Evolutionary conservation across 106 monocot species (phyloP), one percentile per base, ranked within the genome.

Genomic region (Dendrobium nobile): DNA sequence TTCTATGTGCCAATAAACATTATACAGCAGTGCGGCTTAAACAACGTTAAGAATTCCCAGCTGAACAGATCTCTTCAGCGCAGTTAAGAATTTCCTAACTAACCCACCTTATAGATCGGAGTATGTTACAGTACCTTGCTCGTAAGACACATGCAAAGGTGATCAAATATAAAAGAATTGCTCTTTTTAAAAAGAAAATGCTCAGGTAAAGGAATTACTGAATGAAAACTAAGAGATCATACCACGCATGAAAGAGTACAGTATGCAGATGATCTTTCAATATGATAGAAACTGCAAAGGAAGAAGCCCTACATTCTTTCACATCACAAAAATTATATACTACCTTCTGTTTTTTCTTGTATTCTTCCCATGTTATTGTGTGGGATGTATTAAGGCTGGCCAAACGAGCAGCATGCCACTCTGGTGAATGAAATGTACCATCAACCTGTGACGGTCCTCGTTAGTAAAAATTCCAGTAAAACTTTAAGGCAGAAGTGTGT

Each of bases 391-490:
- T 94, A 64, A 98, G 86, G 82, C 94, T 95, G 77, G 98, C 98
- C 91, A 98, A 89, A 86, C 98, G 98, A 84, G 98, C 98, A 88
- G 98, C 98, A 92, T 98, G 98, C 98, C 98, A 98, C 89, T 92
- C 98, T 98, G 98, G 98, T 91, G 98, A 98, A 98, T 98, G 98
- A 95, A 98, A 98, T 80, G 98, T 89, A 95, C 98, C 98, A 88
- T 98, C 98, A 89, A 82, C 86, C 98, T 98, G 94, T 41, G 92
- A 92, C 72, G 89, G 86, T 78, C 92, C 92, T 89, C 83, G 81
- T 98, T 87, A 98, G 91, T 89, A 92, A 90, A 88, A 87, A 79
- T 88, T 79, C 90, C 65, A 85, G 41, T 43, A 78, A 68, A 68
- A 13, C 31, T 22, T 24, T 61, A 2, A 51, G 3, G 13, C 10